A percentile compares a stretch with the other conserved stretches of the same genome.
phyloP scores from a whole-genome alignment of 768 basidiomycete genomes.

The Leucocoprinus leucothites region DNA sequence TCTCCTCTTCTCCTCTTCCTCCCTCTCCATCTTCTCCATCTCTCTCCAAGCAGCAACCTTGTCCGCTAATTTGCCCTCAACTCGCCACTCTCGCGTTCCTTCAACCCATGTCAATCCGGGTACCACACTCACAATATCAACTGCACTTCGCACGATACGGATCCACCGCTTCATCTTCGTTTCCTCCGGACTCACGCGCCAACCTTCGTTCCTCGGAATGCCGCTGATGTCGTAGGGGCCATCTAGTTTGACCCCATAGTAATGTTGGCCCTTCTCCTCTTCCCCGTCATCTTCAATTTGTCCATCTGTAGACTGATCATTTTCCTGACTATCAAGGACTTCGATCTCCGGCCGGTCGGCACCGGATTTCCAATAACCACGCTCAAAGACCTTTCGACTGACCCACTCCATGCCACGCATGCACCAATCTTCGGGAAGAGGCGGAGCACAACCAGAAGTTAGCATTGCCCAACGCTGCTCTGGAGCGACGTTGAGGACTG shows the following conservation, averaged over 20 bases:
- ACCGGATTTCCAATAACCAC: conserved; percentile 89
- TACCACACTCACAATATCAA: conserved; percentile 64
- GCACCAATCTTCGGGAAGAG: conserved; percentile 93
- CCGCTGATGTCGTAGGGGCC: not conserved
- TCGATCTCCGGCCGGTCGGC: conserved; percentile 77
- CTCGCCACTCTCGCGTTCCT: conserved; percentile 56
- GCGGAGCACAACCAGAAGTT: conserved; percentile 63
- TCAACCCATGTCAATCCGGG: conserved; percentile 73
- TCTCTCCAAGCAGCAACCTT: conserved; percentile 71
- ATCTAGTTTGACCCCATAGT: conserved; percentile 2
- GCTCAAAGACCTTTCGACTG: conserved; percentile 83
- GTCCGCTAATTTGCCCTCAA: conserved; percentile 62
- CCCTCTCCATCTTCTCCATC: conserved; percentile 62
- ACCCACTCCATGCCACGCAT: conserved; percentile 97
- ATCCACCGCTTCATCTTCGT: conserved; percentile 59
- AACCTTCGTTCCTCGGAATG: conserved; percentile 1
- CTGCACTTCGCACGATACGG: conserved; percentile 65
- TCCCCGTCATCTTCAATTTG: conserved; percentile 78
- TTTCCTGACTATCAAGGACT: conserved; percentile 64
- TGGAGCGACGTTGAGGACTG: conserved; percentile 17
- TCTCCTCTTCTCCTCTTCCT: conserved; percentile 66
- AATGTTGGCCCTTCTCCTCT: conserved; percentile 27
- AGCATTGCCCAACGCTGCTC: conserved; percentile 63
- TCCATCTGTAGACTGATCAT: conserved; percentile 62
- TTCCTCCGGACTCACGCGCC: conserved; percentile 9